A percentile compares a stretch with the other conserved stretches of the same genome.
Evolutionary conservation across 352 stramenopile genomes (phyloP).

Genomic region (Nothophytophthora sp.): DNA sequence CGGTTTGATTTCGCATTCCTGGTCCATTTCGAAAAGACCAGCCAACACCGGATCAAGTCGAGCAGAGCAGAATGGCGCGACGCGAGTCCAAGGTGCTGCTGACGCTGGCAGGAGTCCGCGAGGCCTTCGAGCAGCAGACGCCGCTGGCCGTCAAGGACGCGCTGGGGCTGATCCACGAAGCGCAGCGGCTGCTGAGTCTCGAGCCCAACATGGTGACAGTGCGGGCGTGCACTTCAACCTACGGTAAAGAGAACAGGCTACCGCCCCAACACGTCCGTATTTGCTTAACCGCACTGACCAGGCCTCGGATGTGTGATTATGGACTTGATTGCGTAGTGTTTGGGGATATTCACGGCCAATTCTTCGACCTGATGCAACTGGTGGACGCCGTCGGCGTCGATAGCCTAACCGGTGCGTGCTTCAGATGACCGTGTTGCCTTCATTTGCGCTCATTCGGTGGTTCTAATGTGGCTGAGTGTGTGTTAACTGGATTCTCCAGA

Average conservation of each 20-base stretch:
- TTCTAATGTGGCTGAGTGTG: not conserved
- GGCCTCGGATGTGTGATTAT: constrained; percentile 6
- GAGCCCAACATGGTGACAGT: constrained; percentile 69
- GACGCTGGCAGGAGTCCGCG: constrained; percentile 35
- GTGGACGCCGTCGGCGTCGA: constrained; percentile 47
- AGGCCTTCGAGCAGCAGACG: constrained; percentile 63
- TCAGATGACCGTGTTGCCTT: not conserved
- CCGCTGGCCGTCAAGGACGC: constrained; percentile 56
- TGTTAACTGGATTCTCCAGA: constrained; percentile 23
- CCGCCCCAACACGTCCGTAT: constrained; percentile 4
- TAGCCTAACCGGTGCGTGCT: constrained; percentile 31
- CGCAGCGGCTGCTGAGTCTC: constrained; percentile 54
- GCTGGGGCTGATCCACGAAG: constrained; percentile 66
- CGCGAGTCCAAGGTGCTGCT: constrained; percentile 40
- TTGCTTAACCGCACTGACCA: no score
- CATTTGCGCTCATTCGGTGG: not conserved
- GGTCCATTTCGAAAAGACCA: no score
- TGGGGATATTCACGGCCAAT: constrained; percentile 83
- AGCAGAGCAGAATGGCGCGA: constrained; percentile 39
- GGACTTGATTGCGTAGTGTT: constrained; percentile 48
- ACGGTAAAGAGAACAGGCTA: constrained; percentile 18
- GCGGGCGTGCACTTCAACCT: constrained; percentile 22
- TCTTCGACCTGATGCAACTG: constrained; percentile 72
- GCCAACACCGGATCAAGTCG: no score
- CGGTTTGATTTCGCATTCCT: no score